phyloP scores from a whole-genome alignment of 164 flowering plant genomes.

The Euptelea pleiosperma region DNA sequence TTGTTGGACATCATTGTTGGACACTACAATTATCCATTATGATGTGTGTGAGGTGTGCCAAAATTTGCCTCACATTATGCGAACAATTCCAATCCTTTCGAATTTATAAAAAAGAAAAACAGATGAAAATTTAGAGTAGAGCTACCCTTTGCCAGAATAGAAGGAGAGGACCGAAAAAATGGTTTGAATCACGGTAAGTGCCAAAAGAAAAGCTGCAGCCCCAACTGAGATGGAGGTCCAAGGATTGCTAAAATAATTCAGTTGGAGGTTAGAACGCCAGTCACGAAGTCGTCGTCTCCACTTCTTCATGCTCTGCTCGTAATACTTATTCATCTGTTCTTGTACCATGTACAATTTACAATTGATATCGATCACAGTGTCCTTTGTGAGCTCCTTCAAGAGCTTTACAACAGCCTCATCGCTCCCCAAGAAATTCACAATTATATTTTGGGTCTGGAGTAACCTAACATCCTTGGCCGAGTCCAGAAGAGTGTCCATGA shows the following conservation, averaged over 20 bases:
- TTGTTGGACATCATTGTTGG: too few relatives aligned
- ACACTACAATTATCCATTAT: too few relatives aligned
- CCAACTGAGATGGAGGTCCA: constrained; percentile 17
- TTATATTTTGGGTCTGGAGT: constrained; percentile 6
- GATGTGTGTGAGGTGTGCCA: too few relatives aligned
- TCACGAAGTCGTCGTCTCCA: constrained; percentile 1
- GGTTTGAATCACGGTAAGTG: constrained; percentile 16
- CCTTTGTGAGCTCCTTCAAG: constrained; percentile 13
- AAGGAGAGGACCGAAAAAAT: constrained; percentile 13
- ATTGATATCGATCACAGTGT: constrained; percentile 1
- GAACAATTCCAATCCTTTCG: too few relatives aligned
- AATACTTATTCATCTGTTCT: neutral
- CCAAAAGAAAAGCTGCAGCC: constrained; percentile 18
- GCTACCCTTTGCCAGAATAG: neutral
- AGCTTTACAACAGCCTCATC: constrained; percentile 16
- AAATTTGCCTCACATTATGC: too few relatives aligned
- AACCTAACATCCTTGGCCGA: constrained; percentile 14
- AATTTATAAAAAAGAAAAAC: too few relatives aligned
- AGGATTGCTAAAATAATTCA: constrained; percentile 14
- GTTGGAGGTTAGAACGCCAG: constrained; percentile 14
- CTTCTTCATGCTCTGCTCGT: constrained; percentile 2
- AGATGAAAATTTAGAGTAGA: too few relatives aligned
- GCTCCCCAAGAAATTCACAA: constrained; percentile 6
- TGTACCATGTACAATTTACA: neutral
- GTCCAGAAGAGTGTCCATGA: constrained; percentile 18